phyloP scores from a whole-genome alignment of 345 rosid genomes.

The Aethionema arabicum region DNA sequence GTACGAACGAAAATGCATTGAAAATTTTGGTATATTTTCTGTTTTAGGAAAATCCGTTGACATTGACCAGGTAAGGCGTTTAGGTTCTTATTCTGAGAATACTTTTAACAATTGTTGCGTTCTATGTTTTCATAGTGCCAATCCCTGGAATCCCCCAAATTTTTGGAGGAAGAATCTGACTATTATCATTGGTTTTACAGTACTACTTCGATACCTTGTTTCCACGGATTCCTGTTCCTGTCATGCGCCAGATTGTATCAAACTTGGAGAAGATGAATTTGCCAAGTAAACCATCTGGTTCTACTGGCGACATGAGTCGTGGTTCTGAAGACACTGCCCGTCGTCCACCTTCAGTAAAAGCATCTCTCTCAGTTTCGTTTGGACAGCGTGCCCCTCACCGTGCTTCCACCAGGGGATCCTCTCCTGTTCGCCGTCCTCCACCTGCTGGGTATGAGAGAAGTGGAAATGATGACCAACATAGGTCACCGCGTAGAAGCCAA shows the following conservation, averaged over 20 bases:
- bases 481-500: conserved; percentile 70
- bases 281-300: conserved; percentile 73
- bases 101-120: background rate
- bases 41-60: conserved; percentile 4
- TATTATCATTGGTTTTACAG: conserved; percentile 45
- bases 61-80: conserved; percentile 9
- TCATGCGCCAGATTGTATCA: conserved; percentile 70
- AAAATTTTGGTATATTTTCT: background rate
- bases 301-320: conserved; percentile 80
- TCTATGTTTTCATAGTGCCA: background rate
- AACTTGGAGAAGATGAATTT: conserved; percentile 94
- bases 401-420: conserved; percentile 96
- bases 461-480: conserved; percentile 43
- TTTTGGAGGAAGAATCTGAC: background rate
- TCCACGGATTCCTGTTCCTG: conserved; percentile 97
- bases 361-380: conserved; percentile 96
- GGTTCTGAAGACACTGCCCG: conserved; percentile 97
- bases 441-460: conserved; percentile 58
- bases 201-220: conserved; percentile 95
- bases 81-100: background rate
- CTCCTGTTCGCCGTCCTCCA: conserved; percentile 91
- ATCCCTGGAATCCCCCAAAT: background rate
- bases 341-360: conserved; percentile 98
- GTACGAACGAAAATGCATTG: background rate
- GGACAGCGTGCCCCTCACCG: conserved; percentile 99